These are phyloP conservation scores for Phytophthora capsici DNA, from an alignment of 352 stramenopile species.

Conservation along the genomic window DNA sequence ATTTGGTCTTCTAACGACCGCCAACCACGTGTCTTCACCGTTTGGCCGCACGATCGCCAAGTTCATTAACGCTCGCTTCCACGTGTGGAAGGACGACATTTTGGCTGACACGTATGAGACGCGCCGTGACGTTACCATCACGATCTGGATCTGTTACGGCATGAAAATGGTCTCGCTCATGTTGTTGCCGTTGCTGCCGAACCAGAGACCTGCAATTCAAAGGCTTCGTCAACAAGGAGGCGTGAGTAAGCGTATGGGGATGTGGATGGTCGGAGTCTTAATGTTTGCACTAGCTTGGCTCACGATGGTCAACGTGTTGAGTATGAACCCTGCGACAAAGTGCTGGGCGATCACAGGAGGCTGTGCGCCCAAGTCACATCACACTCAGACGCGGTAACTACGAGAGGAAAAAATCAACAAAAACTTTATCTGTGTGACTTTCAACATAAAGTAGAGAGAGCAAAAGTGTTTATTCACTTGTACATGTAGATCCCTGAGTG, in stretches of 20 bases:
- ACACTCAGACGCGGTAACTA: slow-evolving; percentile 7
- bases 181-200: slow-evolving; percentile 54
- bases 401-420: too few species aligned
- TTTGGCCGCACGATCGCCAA: slow-evolving; percentile 55
- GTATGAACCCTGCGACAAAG: slow-evolving; percentile 56
- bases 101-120: slow-evolving; percentile 46
- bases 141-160: slow-evolving; percentile 55
- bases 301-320: slow-evolving; percentile 54
- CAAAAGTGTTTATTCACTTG: too few species aligned
- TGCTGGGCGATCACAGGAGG: slow-evolving; percentile 70
- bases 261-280: slow-evolving; percentile 41
- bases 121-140: slow-evolving; percentile 61
- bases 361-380: slow-evolving; percentile 39
- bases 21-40: slow-evolving; percentile 51
- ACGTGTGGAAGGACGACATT: slow-evolving; percentile 62
- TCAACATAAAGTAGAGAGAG: too few species aligned
- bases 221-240: slow-evolving; percentile 36
- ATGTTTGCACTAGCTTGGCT: slow-evolving; percentile 44
- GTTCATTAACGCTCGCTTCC: slow-evolving; percentile 56
- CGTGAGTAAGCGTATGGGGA: slow-evolving; percentile 45
- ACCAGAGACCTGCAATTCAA: slow-evolving; percentile 43
- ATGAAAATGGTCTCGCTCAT: slow-evolving; percentile 57
- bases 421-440: too few species aligned
- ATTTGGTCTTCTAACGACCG: slow-evolving; percentile 56
- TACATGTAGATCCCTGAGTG: too few species aligned